A percentile compares a stretch with the other conserved stretches of the same genome.
These are phyloP conservation scores for Microthlaspi erraticum DNA, from an alignment of 345 rosid genomes.

Conservation along the genomic window DNA sequence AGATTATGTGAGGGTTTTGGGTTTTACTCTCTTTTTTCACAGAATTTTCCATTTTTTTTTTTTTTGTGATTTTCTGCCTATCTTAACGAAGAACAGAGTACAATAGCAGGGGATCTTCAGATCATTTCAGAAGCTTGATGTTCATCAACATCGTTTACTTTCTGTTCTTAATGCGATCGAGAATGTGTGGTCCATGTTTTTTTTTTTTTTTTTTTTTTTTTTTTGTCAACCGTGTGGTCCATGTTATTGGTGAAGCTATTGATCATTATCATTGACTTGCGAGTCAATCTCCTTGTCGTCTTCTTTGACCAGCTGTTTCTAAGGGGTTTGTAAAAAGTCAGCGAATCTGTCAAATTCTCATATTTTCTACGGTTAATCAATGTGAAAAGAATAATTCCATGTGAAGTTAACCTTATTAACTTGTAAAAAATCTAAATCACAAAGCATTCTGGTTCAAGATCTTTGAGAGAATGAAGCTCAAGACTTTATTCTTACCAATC, in stretches of 20 bases:
- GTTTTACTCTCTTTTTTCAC: background rate
- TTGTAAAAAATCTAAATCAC: too few species aligned
- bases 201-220: too few species aligned
- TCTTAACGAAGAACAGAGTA: background rate
- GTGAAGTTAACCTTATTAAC: conserved; percentile 2
- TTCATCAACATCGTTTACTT: background rate
- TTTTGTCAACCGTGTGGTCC: too few species aligned
- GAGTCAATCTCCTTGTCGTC: background rate
- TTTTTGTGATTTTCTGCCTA: background rate
- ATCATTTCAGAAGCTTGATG: background rate
- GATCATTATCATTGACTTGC: background rate
- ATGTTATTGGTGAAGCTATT: too few species aligned
- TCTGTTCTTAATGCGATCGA: background rate
- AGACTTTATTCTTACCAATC: conserved; percentile 17
- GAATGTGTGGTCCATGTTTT: conserved; percentile 2
- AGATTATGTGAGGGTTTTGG: background rate
- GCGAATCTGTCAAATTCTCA: background rate
- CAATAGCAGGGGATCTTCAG: background rate
- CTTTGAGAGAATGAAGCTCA: too few species aligned
- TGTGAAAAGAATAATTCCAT: background rate
- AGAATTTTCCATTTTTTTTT: background rate
- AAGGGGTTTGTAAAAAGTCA: background rate
- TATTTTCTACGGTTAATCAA: background rate
- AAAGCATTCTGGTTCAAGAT: too few species aligned
- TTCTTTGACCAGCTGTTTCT: conserved; percentile 7